Evolutionary conservation across 228 moss, liverwort and hornwort species (phyloP).

Genomic region (Sphagnum magellanicum): DNA sequence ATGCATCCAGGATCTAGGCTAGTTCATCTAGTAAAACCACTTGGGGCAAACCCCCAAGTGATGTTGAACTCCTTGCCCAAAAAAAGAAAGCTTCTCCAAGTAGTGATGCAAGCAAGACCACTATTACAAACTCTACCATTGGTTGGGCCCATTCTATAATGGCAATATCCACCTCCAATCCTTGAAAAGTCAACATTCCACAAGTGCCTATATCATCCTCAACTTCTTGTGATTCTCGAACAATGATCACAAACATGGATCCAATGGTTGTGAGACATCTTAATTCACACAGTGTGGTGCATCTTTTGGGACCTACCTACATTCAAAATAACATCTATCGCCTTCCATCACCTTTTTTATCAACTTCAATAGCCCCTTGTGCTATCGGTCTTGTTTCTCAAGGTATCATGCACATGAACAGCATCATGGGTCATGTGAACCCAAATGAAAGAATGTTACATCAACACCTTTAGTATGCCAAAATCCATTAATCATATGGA

Average conservation of each 20-base stretch:
- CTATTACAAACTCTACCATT: constrained; percentile 64
- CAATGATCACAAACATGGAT: constrained; percentile 25
- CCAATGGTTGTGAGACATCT: constrained; percentile 37
- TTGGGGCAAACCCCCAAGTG: constrained; percentile 70
- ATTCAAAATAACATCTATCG: constrained; percentile 33
- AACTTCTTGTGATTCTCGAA: constrained; percentile 45
- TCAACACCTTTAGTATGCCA: constrained; percentile 62
- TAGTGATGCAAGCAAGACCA: constrained; percentile 77
- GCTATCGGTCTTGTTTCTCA: constrained; percentile 22
- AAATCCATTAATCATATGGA: constrained; percentile 41
- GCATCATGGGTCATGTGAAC: constrained; percentile 41
- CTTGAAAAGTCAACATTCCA: constrained; percentile 73
- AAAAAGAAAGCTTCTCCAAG: constrained; percentile 80
- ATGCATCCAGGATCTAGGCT: constrained; percentile 55
- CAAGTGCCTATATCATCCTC: constrained; percentile 68
- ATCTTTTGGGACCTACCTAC: constrained; percentile 36
- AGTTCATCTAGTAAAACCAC: constrained; percentile 79
- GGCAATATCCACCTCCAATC: constrained; percentile 81
- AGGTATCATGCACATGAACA: constrained; percentile 41
- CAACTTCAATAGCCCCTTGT: constrained; percentile 37
- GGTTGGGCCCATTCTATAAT: constrained; percentile 74
- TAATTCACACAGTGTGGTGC: constrained; percentile 26
- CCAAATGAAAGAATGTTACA: constrained; percentile 50
- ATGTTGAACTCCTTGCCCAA: constrained; percentile 79
- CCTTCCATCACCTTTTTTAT: constrained; percentile 37